Evolutionary conservation across 2,329 filamentous ascomycete species (phyloP), one percentile per base, ranked within the genome.

Genomic region (Sarocladium kiliense): DNA sequence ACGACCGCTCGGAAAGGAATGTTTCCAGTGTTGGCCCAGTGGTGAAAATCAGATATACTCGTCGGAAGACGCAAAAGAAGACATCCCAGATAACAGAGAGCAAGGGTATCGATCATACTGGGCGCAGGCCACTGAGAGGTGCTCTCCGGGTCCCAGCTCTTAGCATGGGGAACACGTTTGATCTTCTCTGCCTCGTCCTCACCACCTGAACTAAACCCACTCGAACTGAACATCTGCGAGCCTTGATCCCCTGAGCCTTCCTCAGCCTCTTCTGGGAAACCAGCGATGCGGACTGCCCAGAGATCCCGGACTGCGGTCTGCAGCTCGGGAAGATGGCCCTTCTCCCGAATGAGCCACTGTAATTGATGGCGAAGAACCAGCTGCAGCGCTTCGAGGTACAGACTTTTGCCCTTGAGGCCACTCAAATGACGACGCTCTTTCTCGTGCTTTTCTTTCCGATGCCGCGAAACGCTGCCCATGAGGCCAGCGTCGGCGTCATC

Each of bases 311-410:
- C 84, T 10, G 96, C 77, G 7, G 75, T 85, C 75, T 96, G 91
- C 12, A 97, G 77, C 62, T 96, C 87, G 3, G 76, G 69, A 1
- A 87, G 85, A 49, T 94, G 78, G 0, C 81, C 80, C 66, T 85
- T 85, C 5, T 78, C 74, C 21, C 81, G 74, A 14, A 96, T 75
- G 27, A 97, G 75, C 77, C 87, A 92, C 64, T 82, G 72, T 16
- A 90, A 74, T 73, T 97, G 93, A 65, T 88, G 89, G 67, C 91
- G 85, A 26, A 99, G 74, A 49, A 97, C 80, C 30, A 96, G 76
- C 70, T 97, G 93, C 57, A 95, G 81, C 59, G 84, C 87, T 66
- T 96, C 88, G 34, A 97, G 76, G 67, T 89, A 97, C 23, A 97
- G 80, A 59, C 88, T 83, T 60, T 85, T 83, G 14, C 88, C 93